Evolutionary conservation across 371 early-diverging fungal genomes (phyloP).

Genomic region (Mucor piriformis): DNA sequence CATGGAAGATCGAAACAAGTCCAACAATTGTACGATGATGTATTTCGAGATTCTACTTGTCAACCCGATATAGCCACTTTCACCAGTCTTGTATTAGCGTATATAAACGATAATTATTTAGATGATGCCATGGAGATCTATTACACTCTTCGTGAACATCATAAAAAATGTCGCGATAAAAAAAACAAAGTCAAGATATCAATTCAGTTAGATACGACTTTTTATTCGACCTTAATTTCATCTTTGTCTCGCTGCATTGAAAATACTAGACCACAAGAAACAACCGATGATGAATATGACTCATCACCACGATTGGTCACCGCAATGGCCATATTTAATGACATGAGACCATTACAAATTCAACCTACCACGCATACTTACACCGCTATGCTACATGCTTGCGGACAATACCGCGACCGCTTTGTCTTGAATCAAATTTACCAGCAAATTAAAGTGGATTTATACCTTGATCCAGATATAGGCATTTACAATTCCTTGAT

Average conservation of each 20-base stretch:
- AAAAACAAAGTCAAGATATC: slow-evolving; percentile 1
- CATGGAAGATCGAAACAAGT: slow-evolving; percentile 24
- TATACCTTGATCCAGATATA: slow-evolving; percentile 38
- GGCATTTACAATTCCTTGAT: slow-evolving; percentile 39
- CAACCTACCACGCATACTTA: slow-evolving; percentile 34
- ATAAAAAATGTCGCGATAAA: slow-evolving; percentile 8
- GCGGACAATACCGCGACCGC: slow-evolving; percentile 27
- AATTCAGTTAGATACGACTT: slow-evolving; percentile 27
- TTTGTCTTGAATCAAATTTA: slow-evolving; percentile 34
- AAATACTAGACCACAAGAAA: not conserved
- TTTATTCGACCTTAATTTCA: slow-evolving; percentile 31
- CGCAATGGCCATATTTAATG: slow-evolving; percentile 33
- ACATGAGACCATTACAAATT: slow-evolving; percentile 35
- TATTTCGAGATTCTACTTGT: slow-evolving; percentile 3
- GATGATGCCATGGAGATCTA: slow-evolving; percentile 34
- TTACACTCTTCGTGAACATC: slow-evolving; percentile 25
- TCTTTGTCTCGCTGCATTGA: slow-evolving; percentile 2
- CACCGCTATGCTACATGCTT: slow-evolving; percentile 32
- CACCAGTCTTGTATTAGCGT: slow-evolving; percentile 33
- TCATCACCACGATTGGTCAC: slow-evolving; percentile 13
- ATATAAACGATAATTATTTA: slow-evolving; percentile 26
- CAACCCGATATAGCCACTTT: slow-evolving; percentile 34
- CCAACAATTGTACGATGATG: slow-evolving; percentile 16
- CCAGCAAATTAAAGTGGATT: slow-evolving; percentile 34
- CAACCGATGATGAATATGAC: not conserved